Evolutionary conservation across 768 basidiomycete genomes (phyloP).

Genomic region (Rubroboletus pulcherrimus): DNA sequence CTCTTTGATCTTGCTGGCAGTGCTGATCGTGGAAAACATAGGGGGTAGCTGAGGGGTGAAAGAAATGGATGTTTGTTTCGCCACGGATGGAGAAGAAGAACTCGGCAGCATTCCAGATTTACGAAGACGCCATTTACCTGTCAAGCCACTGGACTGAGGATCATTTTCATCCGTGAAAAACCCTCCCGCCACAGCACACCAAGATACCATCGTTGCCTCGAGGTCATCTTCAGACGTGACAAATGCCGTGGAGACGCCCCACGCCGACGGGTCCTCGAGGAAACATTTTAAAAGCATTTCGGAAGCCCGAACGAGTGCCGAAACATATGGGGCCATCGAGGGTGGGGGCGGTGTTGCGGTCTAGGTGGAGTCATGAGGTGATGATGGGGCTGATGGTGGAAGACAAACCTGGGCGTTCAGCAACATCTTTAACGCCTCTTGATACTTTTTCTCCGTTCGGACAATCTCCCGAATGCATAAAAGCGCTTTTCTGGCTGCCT

Average conservation of each 20-base stretch:
- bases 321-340: constrained; percentile 49
- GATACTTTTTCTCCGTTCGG: constrained; percentile 45
- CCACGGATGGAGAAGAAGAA: constrained; percentile 4
- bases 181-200: constrained; percentile 34
- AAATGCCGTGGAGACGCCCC: constrained; percentile 61
- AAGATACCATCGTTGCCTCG: constrained; percentile 53
- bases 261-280: constrained; percentile 59
- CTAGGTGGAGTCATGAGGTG: constrained; percentile 20
- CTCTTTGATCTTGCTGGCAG: constrained; percentile 3
- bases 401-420: constrained; percentile 33
- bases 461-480: constrained; percentile 48
- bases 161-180: constrained; percentile 36
- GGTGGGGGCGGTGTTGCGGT: constrained; percentile 44
- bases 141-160: constrained; percentile 6
- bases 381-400: background rate
- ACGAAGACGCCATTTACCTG: constrained; percentile 23
- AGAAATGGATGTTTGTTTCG: constrained; percentile 5
- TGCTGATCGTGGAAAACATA: constrained; percentile 6
- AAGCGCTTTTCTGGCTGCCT: constrained; percentile 37
- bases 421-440: constrained; percentile 35
- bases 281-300: constrained; percentile 47
- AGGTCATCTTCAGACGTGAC: constrained; percentile 49
- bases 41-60: constrained; percentile 10
- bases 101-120: constrained; percentile 12
- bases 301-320: constrained; percentile 48